Evolutionary conservation across 495 filamentous ascomycete species (phyloP), one percentile per base, ranked within the genome.

Genomic region (Arthonia radiata): DNA sequence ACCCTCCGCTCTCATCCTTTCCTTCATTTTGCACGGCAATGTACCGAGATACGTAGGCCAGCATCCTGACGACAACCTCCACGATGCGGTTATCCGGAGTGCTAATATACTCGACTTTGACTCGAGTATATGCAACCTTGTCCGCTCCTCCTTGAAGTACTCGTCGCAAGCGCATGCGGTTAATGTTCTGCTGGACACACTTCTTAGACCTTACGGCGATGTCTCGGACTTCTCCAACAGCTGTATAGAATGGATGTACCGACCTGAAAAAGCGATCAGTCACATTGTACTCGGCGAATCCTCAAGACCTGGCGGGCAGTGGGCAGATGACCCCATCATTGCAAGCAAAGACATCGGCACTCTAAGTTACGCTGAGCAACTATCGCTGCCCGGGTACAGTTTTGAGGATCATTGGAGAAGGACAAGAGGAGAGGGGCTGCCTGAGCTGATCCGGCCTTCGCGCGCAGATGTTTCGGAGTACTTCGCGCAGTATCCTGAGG

Each of bases 11-110:
- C 57, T 74, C 41, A 62, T 71, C 40, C 53, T 74, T 14, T 68
- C 64, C 29, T 74, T 61, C 38, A 64, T 72, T 26, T 57, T 74
- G 11, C 67, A 74, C 38, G 68, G 68, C 8, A 54, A 71, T 37
- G 48, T 67, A 25, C 68, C 68, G 2, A 56, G 53, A 30, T 74
- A 74, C 32, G 46, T 51, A 12, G 52, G 53, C 23, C 57, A 55
- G 15, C 68, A 74, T 40, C 64, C 64, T 6, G 68, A 74, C 39
- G 47, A 50, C 7, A 42, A 57, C 3, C 48, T 70, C 5, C 38
- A 62, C 18, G 41, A 48, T 24, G 50, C 64, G 35, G n/a, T n/a
- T n/a, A n/a, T n/a, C n/a, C n/a, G n/a, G n/a, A n/a, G n/a, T n/a
- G n/a, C n/a, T n/a, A n/a, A n/a, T n/a, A n/a, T n/a, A n/a, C 46